Evolutionary conservation across 1,284 basidiomycete genomes (phyloP).

Genomic region (Pyrrhoderma lamaoense): DNA sequence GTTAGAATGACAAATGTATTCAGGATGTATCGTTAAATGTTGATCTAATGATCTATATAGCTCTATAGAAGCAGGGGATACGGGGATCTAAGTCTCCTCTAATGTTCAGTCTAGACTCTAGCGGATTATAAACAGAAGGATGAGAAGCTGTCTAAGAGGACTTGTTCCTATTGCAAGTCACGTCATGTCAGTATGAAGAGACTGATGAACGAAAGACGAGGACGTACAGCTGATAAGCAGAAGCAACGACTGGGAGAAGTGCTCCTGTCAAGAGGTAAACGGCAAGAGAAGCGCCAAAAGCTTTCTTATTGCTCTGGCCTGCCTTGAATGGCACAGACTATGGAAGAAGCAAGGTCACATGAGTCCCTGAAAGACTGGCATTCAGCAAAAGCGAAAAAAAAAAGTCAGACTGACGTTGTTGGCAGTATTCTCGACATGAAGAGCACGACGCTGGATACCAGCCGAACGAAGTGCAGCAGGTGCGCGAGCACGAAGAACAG

Average conservation of each 20-base stretch:
- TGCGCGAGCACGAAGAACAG: constrained; percentile 35
- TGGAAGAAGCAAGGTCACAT: background rate
- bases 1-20: background rate
- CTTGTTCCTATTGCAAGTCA: constrained; percentile 29
- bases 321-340: constrained; percentile 68
- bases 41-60: too few species aligned
- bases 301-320: constrained; percentile 44
- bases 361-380: too few species aligned
- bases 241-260: constrained; percentile 58
- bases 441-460: constrained; percentile 28
- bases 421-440: constrained; percentile 32
- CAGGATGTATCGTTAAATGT: too few species aligned
- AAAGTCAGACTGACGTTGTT: constrained; percentile 46
- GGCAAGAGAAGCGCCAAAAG: constrained; percentile 53
- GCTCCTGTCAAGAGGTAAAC: constrained; percentile 53
- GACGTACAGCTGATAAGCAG: constrained; percentile 59
- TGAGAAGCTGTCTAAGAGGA: constrained; percentile 21
- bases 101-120: constrained; percentile 6
- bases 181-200: too few species aligned
- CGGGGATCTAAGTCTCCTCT: too few species aligned
- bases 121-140: background rate
- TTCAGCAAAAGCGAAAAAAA: background rate
- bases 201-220: constrained; percentile 1
- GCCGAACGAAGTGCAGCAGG: constrained; percentile 26
- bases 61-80: too few species aligned